Base-by-base conservation (phyloP, 2,329 filamentous ascomycete genomes). In the Corinectria fuckeliana region DNA sequence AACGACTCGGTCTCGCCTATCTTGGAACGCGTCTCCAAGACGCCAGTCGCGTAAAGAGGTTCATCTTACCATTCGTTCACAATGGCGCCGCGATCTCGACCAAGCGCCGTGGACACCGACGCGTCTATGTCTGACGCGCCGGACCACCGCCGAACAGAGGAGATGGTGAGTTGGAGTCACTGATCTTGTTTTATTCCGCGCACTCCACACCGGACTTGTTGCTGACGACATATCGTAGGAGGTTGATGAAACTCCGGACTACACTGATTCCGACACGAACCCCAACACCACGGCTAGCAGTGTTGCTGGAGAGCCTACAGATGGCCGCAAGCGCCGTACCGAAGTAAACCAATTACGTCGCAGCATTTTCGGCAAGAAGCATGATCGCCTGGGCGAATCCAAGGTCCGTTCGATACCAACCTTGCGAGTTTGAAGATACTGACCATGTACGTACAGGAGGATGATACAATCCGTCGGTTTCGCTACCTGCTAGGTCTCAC, bases 401-500 rank as follows among this genome's bases (percentile, higher is more conserved):
- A 98, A 97, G 87, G 92, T 94, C 82, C 11, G 72, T 50, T n/a
- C 5, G 9, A 32, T 26, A 34, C 42, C 36, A 21, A 14, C 14
- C 32, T n/a, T 14, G 14, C 66, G 26, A 62, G 36, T 34, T 8
- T 8, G 25, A 36, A 50, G 9, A 30, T 50, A 44, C 52, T 62
- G 23, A 64, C 55, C 16, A 38, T 14, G 28, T 38, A 9, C 21
- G 50, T 61, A 36, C 55, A 94, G 91, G 94, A 97, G 80, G 92
- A 97, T 82, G 94, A 98, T 72, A 96, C 92, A 1, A 92, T 98
- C 72, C 88, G 94, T 69, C 86, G 95, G 74, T 99, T 99, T 75
- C 89, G 93, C 64, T 99, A 99, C 75, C 85, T 99, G 1, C 85
- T 99, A 13, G 96, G 96, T 23, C 82, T 99, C 51, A 99, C 95